phyloP scores from a whole-genome alignment of 169 alveolate species.

The Pseudocohnilembus persalinus region DNA sequence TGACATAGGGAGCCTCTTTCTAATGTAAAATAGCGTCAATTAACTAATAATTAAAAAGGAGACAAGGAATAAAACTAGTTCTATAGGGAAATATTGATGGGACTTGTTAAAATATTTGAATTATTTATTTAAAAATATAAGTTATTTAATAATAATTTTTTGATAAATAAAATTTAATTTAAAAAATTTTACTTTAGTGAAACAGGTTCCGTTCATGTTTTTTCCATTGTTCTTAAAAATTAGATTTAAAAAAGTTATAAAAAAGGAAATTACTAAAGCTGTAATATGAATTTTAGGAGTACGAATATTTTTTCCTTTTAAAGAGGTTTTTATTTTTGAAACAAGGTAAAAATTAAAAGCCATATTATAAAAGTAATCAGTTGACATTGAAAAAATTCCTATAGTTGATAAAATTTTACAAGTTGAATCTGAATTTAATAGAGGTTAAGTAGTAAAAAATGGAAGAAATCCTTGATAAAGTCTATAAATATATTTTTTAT shows the following conservation, averaged over 20 bases:
- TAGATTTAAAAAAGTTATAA: too few species aligned
- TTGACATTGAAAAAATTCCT: not conserved
- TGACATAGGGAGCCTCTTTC: not conserved
- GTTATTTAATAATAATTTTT: too few species aligned
- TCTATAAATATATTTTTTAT: too few species aligned
- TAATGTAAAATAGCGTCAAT: not conserved
- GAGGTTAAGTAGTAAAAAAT: too few species aligned
- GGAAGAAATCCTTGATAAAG: too few species aligned
- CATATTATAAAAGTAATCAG: not conserved
- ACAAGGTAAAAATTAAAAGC: not conserved
- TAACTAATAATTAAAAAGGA: not conserved
- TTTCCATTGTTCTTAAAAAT: not conserved
- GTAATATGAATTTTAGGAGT: not conserved
- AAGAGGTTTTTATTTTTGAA: not conserved
- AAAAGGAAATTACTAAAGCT: not conserved
- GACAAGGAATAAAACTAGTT: too few species aligned
- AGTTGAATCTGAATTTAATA: not conserved
- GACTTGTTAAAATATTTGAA: too few species aligned
- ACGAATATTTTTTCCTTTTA: not conserved
- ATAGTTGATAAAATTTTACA: not conserved
- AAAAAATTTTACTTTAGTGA: not conserved
- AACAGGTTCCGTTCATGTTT: not conserved
- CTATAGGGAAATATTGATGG: not conserved
- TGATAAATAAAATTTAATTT: too few species aligned
- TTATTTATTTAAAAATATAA: too few species aligned